These are phyloP conservation scores for Astragalus glycyphyllos DNA, from an alignment of 306 rosid genomes.

Conservation along the genomic window DNA sequence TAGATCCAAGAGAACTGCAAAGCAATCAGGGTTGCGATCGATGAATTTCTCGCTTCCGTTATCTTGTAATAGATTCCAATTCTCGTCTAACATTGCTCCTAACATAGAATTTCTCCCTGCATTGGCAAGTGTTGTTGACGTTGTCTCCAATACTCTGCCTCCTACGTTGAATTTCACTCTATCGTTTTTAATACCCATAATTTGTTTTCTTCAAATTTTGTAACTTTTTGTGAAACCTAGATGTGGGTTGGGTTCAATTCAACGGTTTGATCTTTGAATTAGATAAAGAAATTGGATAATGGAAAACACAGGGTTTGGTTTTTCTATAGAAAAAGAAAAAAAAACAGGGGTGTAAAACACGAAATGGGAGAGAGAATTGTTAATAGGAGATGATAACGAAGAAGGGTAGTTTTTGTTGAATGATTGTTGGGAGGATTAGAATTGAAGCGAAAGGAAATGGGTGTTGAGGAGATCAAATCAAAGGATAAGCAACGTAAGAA, in stretches of 20 bases:
- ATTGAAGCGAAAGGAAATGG: slow-evolving; percentile 35
- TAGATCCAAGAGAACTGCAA: slow-evolving; percentile 82
- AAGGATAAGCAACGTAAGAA: slow-evolving; percentile 13
- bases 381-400: neutral
- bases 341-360: slow-evolving; percentile 21
- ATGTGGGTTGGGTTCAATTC: slow-evolving; percentile 31
- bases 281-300: neutral
- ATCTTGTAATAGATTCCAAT: slow-evolving; percentile 61
- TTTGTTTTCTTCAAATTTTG: slow-evolving; percentile 29
- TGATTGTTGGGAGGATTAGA: slow-evolving; percentile 26
- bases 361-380: neutral
- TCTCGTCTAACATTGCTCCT: slow-evolving; percentile 87
- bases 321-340: slow-evolving; percentile 1
- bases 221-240: slow-evolving; percentile 49
- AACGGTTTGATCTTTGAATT: neutral
- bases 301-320: slow-evolving; percentile 3
- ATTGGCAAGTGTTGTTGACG: slow-evolving; percentile 84
- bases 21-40: slow-evolving; percentile 93
- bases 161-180: slow-evolving; percentile 86
- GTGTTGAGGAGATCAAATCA: slow-evolving; percentile 27
- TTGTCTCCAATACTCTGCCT: slow-evolving; percentile 89
- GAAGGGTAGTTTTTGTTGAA: neutral
- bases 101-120: slow-evolving; percentile 89
- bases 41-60: slow-evolving; percentile 63
- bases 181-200: slow-evolving; percentile 74